phyloP scores from a whole-genome alignment of 352 stramenopile species.

The Halophytophthora batemanensis region DNA sequence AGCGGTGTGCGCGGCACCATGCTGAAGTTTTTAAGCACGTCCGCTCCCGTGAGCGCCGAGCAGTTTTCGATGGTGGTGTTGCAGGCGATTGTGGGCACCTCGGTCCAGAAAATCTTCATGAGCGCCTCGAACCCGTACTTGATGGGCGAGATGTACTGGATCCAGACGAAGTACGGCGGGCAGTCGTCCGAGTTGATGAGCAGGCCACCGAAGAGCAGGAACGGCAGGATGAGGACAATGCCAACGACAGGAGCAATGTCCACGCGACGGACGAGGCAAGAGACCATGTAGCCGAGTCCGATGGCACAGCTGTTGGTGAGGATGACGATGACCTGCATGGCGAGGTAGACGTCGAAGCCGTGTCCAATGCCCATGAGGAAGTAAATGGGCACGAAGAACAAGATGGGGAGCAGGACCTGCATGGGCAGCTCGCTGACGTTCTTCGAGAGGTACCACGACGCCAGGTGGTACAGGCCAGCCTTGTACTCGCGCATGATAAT shows the following conservation, averaged over 20 bases:
- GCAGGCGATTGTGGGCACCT: slow-evolving; percentile 34
- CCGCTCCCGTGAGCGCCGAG: slow-evolving; percentile 16
- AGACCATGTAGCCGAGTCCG: slow-evolving; percentile 42
- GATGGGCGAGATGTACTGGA: slow-evolving; percentile 43
- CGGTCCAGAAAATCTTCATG: slow-evolving; percentile 49
- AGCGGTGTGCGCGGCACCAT: slow-evolving; percentile 12
- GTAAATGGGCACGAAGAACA: slow-evolving; percentile 35
- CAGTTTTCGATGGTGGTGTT: slow-evolving; percentile 19
- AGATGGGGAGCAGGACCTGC: slow-evolving; percentile 41
- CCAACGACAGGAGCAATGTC: slow-evolving; percentile 37
- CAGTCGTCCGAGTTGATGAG: slow-evolving; percentile 40
- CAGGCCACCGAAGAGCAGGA: slow-evolving; percentile 44
- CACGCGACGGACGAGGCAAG: slow-evolving; percentile 23
- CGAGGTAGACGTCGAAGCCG: slow-evolving; percentile 31
- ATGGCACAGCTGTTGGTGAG: slow-evolving; percentile 30
- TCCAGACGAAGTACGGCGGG: slow-evolving; percentile 41
- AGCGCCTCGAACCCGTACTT: slow-evolving; percentile 46
- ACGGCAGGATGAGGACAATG: slow-evolving; percentile 33
- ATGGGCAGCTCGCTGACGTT: slow-evolving; percentile 47
- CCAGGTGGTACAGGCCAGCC: slow-evolving; percentile 29
- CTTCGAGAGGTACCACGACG: slow-evolving; percentile 48
- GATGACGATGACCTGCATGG: slow-evolving; percentile 36
- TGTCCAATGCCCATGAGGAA: slow-evolving; percentile 41
- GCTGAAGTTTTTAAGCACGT: slow-evolving; percentile 34
- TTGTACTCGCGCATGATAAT: slow-evolving; percentile 43